These are phyloP conservation scores for Cordyceps tenuipes DNA, from an alignment of 2,329 filamentous ascomycete genomes.

Conservation along the genomic window DNA sequence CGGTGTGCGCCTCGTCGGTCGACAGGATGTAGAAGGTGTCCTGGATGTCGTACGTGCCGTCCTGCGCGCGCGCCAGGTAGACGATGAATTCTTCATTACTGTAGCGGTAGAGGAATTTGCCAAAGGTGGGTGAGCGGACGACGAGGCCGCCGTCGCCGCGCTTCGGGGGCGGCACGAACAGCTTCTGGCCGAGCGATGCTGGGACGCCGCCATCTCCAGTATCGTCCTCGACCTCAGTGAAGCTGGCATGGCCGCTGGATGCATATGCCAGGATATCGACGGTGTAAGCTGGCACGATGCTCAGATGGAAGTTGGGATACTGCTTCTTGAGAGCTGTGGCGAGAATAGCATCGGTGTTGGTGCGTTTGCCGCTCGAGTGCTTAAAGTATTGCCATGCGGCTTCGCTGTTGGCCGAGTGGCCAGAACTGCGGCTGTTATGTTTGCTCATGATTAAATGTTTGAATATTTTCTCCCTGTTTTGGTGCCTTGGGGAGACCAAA, in stretches of 20 bases:
- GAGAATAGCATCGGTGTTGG: slow-evolving; percentile 37
- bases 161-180: slow-evolving; percentile 31
- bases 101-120: slow-evolving; percentile 37
- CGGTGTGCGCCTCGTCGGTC: slow-evolving; percentile 24
- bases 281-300: slow-evolving; percentile 10
- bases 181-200: slow-evolving; percentile 28
- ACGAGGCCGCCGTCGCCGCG: slow-evolving; percentile 33
- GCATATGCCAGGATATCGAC: slow-evolving; percentile 36
- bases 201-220: slow-evolving; percentile 20
- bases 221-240: slow-evolving; percentile 22
- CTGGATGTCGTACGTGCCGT: slow-evolving; percentile 22
- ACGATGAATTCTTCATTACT: slow-evolving; percentile 33
- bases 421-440: background rate
- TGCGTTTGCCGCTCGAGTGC: slow-evolving; percentile 31
- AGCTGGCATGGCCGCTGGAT: slow-evolving; percentile 28
- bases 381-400: slow-evolving; percentile 21
- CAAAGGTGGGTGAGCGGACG: slow-evolving; percentile 26
- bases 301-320: slow-evolving; percentile 7
- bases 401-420: background rate
- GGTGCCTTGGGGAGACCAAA: background rate
- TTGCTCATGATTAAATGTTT: background rate
- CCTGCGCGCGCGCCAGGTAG: slow-evolving; percentile 34
- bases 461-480: background rate
- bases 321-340: slow-evolving; percentile 30
- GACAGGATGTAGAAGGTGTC: slow-evolving; percentile 33